Conservation (phyloP, 345 rosid genomes). For the Populus pruinosa region DNA sequence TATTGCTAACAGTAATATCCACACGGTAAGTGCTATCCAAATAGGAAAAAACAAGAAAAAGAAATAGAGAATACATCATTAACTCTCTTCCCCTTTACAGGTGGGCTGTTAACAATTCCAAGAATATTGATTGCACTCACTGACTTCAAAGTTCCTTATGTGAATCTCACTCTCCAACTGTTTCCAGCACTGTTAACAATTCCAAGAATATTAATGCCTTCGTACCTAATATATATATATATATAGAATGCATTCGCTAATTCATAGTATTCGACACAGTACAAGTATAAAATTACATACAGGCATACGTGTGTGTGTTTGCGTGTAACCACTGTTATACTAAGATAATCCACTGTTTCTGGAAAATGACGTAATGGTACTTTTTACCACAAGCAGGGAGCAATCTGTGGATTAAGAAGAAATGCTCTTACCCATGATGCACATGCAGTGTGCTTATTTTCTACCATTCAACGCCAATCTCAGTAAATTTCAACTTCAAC, state of each 20-base stretch:
- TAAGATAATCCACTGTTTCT: too few relatives aligned
- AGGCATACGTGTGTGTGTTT: too few relatives aligned
- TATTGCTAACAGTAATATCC: background rate
- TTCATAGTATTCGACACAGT: background rate
- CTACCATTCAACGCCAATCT: constrained; percentile 29
- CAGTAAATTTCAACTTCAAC: constrained; percentile 61
- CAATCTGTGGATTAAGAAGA: too few relatives aligned
- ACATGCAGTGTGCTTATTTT: too few relatives aligned
- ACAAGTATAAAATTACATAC: too few relatives aligned
- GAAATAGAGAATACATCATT: background rate
- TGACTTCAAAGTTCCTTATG: too few relatives aligned
- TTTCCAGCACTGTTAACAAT: too few relatives aligned
- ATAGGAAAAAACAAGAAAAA: background rate
- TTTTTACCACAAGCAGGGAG: too few relatives aligned
- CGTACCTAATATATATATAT: background rate
- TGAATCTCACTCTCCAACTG: background rate
- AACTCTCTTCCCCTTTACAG: background rate
- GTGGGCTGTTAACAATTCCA: background rate
- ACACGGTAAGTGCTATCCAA: background rate
- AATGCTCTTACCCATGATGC: too few relatives aligned
- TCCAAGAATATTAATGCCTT: background rate
- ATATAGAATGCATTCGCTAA: background rate
- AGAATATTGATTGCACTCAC: background rate
- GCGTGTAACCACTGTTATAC: too few relatives aligned
- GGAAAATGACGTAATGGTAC: too few relatives aligned